Conservation (phyloP, 2,329 filamentous ascomycete species). For the Penicillium crustosum region DNA sequence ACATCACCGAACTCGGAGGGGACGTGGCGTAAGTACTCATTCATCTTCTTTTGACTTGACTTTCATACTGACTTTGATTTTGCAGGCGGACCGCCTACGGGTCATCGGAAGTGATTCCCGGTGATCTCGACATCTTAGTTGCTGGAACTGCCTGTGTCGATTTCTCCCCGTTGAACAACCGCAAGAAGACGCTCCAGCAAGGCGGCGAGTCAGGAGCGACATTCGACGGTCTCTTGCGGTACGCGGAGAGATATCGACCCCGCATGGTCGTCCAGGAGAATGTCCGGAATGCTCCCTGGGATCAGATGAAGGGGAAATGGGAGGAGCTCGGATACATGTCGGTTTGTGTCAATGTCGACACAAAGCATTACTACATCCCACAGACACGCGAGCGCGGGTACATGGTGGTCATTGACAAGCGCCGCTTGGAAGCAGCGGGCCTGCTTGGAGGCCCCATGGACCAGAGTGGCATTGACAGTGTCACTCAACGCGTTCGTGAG, state of each 20-base stretch:
- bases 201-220: slow-evolving; percentile 66
- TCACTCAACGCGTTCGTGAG: slow-evolving; percentile 15
- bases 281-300: slow-evolving; percentile 62
- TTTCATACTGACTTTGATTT: slow-evolving; percentile 7
- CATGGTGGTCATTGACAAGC: slow-evolving; percentile 55
- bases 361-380: slow-evolving; percentile 71
- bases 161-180: slow-evolving; percentile 65
- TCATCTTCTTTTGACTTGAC: slow-evolving; percentile 1
- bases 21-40: slow-evolving; percentile 48
- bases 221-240: slow-evolving; percentile 61
- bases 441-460: slow-evolving; percentile 37
- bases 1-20: slow-evolving; percentile 57
- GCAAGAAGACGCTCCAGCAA: slow-evolving; percentile 52
- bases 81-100: slow-evolving; percentile 67
- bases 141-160: slow-evolving; percentile 76
- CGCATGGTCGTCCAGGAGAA: slow-evolving; percentile 72
- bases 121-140: slow-evolving; percentile 62
- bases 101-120: slow-evolving; percentile 56
- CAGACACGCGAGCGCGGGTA: slow-evolving; percentile 66
- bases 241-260: slow-evolving; percentile 57
- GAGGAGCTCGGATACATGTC: slow-evolving; percentile 57
- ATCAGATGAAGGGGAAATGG: slow-evolving; percentile 49
- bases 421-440: slow-evolving; percentile 21
- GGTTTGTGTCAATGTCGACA: slow-evolving; percentile 56
- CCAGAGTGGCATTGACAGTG: slow-evolving; percentile 4